Base-by-base conservation (phyloP, 2,329 filamentous ascomycete genomes). In the Ophiocordyceps unilateralis region DNA sequence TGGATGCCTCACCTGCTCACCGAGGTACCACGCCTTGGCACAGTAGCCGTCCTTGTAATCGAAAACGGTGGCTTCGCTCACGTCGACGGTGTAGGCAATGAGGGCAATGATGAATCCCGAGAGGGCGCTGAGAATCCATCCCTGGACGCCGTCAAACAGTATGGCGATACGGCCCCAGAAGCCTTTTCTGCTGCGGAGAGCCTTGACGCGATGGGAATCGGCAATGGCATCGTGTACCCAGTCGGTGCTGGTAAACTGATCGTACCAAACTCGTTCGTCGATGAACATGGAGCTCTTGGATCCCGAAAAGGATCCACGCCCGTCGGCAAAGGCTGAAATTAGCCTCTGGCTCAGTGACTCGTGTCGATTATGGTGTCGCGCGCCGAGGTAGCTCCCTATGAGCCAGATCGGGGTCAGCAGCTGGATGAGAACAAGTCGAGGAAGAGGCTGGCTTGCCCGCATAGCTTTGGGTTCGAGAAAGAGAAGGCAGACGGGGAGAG, bases 181-280 rank as follows among this genome's bases (percentile, higher is more conserved):
- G 62, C 89, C 91, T 58, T 82, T 93, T 41, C 87, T 73, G 53
- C 74, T 79, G 41, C 86, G 77, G 34, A 98, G 70, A 43, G 79
- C 79, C 58, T 93, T 91, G 41, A 93, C 78, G 22, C 91, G 83
- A 53, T 87, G 85, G 10, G 88, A 86, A 62, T 96, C 91, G 54
- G 87, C 85, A 51, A 98, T 95, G 58, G 83, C 88, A 61, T 98
- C 91, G 58, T 94, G 89, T 1, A 98, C 88, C 91, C 91, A 98
- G 60, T 98, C 89, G 44, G 86, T 95, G 7, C 85, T 93, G 6
- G 87, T 94, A 55, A 94, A 94, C 62, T 98, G 91, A 66, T 98
- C 91, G 63, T 96, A 96, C 91, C 91, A 96, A 10, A 93, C 83
- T 46, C 91, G 79, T 51, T 96, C 87, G 55, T 95, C 84, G 41